Evolutionary conservation across 2,329 filamentous ascomycete species (phyloP), one percentile per base, ranked within the genome.

Genomic region (Hypoxylon rubiginosum): DNA sequence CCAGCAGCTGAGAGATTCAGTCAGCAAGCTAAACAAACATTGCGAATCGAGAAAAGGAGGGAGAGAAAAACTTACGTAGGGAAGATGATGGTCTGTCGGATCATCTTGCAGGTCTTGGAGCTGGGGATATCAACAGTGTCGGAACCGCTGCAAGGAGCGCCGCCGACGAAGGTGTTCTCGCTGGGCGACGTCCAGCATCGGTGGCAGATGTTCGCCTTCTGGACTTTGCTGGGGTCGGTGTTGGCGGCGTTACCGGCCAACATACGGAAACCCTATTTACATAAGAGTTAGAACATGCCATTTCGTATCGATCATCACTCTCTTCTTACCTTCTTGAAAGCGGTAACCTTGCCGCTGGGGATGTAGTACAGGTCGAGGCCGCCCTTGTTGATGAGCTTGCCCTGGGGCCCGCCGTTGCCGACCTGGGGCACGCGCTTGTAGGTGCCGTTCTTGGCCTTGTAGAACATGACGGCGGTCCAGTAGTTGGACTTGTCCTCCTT

Each of bases 81-180:
- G 77, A 85, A 85, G 75, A 84, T 83, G 74, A 85, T 82, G 72
- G 83, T 85, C 73, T 84, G 82, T 67, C 83, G 81, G 78, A 85
- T 84, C 79, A 84, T 83, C 78, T 84, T 84, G 80, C 82, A 84
- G 59, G 70, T 77, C 64, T 80, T 76, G 62, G 79, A 75, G 13
- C 74, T 73, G 60, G 84, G 83, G 61, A 86, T 84, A 34, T 80
- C 83, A 50, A 85, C 83, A 3, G 83, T 85, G 73, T 85, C 84
- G 64, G 72, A 76, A 39, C 83, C 83, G 30, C 79, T 76, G 81
- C 83, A 85, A 32, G 84, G 84, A 19, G 82, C 82, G 43, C 81
- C 82, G 36, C 83, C 84, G 4, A 83, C 78, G 67, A 85, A 85
- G 32, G 75, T 78, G 76, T 75, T 79, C 70, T 85, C 83, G 69